A percentile compares a stretch with the other conserved stretches of the same genome.
phyloP scores from a whole-genome alignment of 352 stramenopile species.

The Phytophthora brassicae region DNA sequence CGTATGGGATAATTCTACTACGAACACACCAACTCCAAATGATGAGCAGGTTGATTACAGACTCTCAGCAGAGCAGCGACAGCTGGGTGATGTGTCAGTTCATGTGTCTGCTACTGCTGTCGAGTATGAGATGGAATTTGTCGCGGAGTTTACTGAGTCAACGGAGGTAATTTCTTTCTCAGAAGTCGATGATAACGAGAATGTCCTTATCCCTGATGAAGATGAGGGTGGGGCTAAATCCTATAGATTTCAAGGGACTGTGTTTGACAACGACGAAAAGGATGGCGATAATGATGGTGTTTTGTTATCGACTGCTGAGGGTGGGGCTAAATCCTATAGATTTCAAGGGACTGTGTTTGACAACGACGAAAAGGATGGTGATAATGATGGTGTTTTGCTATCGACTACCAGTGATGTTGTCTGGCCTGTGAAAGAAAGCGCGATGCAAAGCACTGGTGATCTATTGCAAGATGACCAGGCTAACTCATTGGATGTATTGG shows the following conservation, averaged over 20 bases:
- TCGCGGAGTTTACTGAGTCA: neutral
- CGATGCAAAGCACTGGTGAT: neutral
- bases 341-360: conserved; percentile 10
- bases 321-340: no score
- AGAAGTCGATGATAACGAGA: neutral
- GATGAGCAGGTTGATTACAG: neutral
- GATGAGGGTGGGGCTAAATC: conserved; percentile 5
- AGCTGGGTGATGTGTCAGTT: neutral
- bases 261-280: conserved; percentile 5
- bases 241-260: conserved; percentile 3
- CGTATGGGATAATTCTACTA: neutral
- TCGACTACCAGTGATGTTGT: conserved; percentile 1
- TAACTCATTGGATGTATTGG: neutral
- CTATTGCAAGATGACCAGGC: neutral
- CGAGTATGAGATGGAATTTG: conserved; percentile 1
- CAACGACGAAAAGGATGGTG: conserved; percentile 4
- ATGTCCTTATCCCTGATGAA: neutral
- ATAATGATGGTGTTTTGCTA: neutral
- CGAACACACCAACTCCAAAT: conserved; percentile 1
- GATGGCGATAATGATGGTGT: conserved; percentile 6
- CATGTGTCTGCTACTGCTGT: neutral
- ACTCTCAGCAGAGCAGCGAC: neutral
- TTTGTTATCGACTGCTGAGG: neutral
- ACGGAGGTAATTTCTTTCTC: neutral
- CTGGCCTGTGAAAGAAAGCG: conserved; percentile 4